Base-by-base conservation (phyloP, 805 yeast genomes). In the Lipomyces lipofer region DNA sequence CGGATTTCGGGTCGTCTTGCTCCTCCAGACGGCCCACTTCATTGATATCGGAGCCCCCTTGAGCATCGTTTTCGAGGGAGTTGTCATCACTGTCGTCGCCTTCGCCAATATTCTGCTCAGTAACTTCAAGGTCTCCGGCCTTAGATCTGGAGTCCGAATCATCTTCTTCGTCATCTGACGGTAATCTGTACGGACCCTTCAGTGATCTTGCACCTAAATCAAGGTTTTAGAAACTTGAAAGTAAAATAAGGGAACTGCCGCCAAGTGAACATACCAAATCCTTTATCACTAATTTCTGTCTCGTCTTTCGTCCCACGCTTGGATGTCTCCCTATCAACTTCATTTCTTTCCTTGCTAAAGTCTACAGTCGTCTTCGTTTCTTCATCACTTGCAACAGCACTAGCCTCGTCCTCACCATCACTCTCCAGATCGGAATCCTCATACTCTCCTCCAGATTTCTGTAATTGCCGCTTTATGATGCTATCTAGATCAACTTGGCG, bases 391-490 rank as follows among this genome's bases (percentile, higher is more conserved):
- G n/a, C n/a, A n/a, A n/a, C 10, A 3, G 5, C 70, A 27, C 63
- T 67, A 10, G 69, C 74, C 55, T 69, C 72, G 33, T 75, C 79
- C 28, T 72, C 74, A 10, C 73, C 78, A 8, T 77, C 80, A 51
- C 73, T 76, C 15, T 70, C 76, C 13, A 47, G 38, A 10, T 47
- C 47, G 13, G 33, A 13, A 12, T 43, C 50, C 19, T 70, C 75
- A 1, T 68, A 71, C 19, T 64, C 71, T 22, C 64, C 70, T 13
- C 69, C 71, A 24, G 64, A 69, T 13, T 66, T 71, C 39, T 96
- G 88, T 69, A 97, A 95, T 64, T 88, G 91, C 69, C 91, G 79
- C 72, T 85, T 83, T 63, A 92, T 86, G 50, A 92, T 92, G 12
- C 83, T 83, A 65, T 92, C 97, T 58, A 92, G 76, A 74, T 92